Evolutionary conservation across 352 stramenopile genomes (phyloP).

Genomic region (Nothophytophthora sp.): DNA sequence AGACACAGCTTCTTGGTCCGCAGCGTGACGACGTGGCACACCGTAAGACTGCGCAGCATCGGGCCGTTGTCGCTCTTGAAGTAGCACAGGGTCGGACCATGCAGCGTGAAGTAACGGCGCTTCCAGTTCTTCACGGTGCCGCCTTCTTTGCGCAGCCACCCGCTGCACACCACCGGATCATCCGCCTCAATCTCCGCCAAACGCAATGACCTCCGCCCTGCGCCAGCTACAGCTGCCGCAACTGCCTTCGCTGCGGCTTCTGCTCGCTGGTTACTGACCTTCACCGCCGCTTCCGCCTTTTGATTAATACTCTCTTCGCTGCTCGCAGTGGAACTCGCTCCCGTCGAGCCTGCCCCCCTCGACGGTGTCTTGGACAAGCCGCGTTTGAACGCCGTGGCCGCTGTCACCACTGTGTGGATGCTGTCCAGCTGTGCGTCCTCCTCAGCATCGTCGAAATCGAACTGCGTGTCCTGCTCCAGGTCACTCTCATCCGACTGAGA

Average conservation of each 20-base stretch:
- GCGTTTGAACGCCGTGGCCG: slow-evolving; percentile 40
- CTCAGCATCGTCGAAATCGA: slow-evolving; percentile 55
- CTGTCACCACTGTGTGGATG: slow-evolving; percentile 33
- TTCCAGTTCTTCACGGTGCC: slow-evolving; percentile 87
- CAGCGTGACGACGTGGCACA: slow-evolving; percentile 70
- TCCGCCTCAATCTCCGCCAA: slow-evolving; percentile 23
- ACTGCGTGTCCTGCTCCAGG: slow-evolving; percentile 37
- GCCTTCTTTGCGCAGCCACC: slow-evolving; percentile 82
- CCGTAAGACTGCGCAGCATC: slow-evolving; percentile 60
- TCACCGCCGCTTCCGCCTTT: slow-evolving; percentile 9
- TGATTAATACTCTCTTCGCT: slow-evolving; percentile 7
- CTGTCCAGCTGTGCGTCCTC: slow-evolving; percentile 40
- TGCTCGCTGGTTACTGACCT: slow-evolving; percentile 21
- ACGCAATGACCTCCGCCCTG: slow-evolving; percentile 20
- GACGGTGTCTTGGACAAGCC: slow-evolving; percentile 32
- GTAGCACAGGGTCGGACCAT: slow-evolving; percentile 76
- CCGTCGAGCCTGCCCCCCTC: no score
- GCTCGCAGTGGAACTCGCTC: slow-evolving; percentile 20
- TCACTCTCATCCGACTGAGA: slow-evolving; percentile 27
- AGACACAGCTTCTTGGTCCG: slow-evolving; percentile 72
- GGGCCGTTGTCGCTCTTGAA: slow-evolving; percentile 83
- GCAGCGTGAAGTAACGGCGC: slow-evolving; percentile 78
- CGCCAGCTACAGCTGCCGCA: slow-evolving; percentile 23
- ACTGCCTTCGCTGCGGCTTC: slow-evolving; percentile 28
- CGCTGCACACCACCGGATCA: slow-evolving; percentile 63